Percentiles rank a stretch among this genome's conserved stretches.
Evolutionary conservation across 1,139 yeast genomes (phyloP).

Genomic region (Yamadazyma membranifaciens): DNA sequence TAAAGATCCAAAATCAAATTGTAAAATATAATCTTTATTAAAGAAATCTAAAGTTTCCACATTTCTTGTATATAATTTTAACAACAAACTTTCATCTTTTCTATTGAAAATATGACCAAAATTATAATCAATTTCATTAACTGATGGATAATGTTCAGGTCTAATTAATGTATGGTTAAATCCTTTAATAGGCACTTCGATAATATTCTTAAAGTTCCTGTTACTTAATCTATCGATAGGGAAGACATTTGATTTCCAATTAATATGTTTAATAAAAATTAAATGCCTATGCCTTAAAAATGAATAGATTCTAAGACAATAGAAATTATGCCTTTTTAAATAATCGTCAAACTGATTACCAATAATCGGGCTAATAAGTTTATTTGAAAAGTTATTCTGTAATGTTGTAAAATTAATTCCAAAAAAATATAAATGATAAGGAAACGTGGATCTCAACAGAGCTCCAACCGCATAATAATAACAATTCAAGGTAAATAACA

Average conservation of each 20-base stretch:
- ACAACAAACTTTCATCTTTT: slow-evolving; percentile 23
- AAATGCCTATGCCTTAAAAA: slow-evolving; percentile 24
- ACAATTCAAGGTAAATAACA: slow-evolving; percentile 20
- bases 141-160: slow-evolving; percentile 33
- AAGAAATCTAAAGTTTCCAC: slow-evolving; percentile 30
- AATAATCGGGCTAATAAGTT: slow-evolving; percentile 16
- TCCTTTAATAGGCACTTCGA: slow-evolving; percentile 25
- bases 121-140: slow-evolving; percentile 2
- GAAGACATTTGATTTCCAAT: slow-evolving; percentile 15
- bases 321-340: slow-evolving; percentile 27
- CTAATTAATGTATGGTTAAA: slow-evolving; percentile 29
- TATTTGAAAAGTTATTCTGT: slow-evolving; percentile 11
- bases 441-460: slow-evolving; percentile 26
- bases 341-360: slow-evolving; percentile 14
- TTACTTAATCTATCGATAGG: slow-evolving; percentile 16
- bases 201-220: slow-evolving; percentile 18
- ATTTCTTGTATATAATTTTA: slow-evolving; percentile 25
- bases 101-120: slow-evolving; percentile 18
- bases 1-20: slow-evolving; percentile 26
- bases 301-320: slow-evolving; percentile 25
- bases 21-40: slow-evolving; percentile 20
- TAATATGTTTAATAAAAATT: slow-evolving; percentile 19
- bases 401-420: slow-evolving; percentile 23
- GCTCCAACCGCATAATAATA: slow-evolving; percentile 26
- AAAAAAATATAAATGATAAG: slow-evolving; percentile 24